A percentile compares a stretch with the other conserved stretches of the same genome.
Conservation (phyloP, 1,139 yeast genomes). For the Candida albicans region DNA sequence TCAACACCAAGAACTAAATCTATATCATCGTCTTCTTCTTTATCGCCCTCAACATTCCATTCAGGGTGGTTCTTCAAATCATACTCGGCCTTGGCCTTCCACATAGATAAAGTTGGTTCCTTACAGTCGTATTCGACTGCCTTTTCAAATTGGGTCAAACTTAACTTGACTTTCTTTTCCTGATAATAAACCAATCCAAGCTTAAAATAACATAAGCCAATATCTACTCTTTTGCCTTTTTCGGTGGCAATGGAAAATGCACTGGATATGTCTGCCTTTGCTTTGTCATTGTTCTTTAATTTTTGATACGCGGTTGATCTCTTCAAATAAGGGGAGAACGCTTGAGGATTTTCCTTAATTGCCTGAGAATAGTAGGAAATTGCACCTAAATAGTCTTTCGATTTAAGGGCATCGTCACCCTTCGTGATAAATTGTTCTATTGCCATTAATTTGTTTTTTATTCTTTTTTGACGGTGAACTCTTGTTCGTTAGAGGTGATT, state of each 20-base stretch:
- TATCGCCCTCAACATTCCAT: slow-evolving; percentile 15
- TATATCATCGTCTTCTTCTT: slow-evolving; percentile 11
- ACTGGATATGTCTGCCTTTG: slow-evolving; percentile 52
- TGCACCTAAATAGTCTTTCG: slow-evolving; percentile 40
- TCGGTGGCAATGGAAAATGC: slow-evolving; percentile 57
- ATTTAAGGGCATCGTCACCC: slow-evolving; percentile 33
- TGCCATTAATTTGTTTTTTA: slow-evolving; percentile 29
- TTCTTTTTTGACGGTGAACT: not conserved
- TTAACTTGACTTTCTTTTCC: slow-evolving; percentile 46
- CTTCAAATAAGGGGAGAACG: slow-evolving; percentile 54
- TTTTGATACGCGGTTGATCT: slow-evolving; percentile 60
- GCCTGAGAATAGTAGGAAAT: slow-evolving; percentile 33
- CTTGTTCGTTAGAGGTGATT: not conserved
- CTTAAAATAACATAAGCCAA: slow-evolving; percentile 61
- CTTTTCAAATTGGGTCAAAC: slow-evolving; percentile 48
- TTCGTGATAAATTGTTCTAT: slow-evolving; percentile 36
- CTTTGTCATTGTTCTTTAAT: slow-evolving; percentile 46
- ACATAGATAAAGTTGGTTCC: slow-evolving; percentile 49
- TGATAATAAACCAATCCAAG: slow-evolving; percentile 53
- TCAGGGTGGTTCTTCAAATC: slow-evolving; percentile 30
- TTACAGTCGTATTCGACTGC: slow-evolving; percentile 50
- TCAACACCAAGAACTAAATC: slow-evolving; percentile 7
- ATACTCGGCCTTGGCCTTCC: slow-evolving; percentile 49
- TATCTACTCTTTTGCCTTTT: slow-evolving; percentile 51
- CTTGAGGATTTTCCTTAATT: slow-evolving; percentile 40